phyloP scores from a whole-genome alignment of 2,329 filamentous ascomycete genomes.

The Exophiala aquamarina region DNA sequence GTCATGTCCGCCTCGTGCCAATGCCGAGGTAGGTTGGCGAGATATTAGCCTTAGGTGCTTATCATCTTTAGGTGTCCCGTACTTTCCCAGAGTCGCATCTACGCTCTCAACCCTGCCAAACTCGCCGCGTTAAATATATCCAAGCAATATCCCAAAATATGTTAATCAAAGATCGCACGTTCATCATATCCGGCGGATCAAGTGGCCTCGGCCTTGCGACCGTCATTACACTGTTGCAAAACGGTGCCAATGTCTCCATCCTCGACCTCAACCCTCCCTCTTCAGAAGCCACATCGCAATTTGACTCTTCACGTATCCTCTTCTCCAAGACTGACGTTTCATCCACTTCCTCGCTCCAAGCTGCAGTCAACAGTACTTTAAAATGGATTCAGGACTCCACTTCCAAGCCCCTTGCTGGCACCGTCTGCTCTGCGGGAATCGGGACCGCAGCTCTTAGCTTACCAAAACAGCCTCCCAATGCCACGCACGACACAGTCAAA shows the following conservation, averaged over 20 bases:
- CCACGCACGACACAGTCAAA: conserved; percentile 19
- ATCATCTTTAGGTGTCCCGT: too few species aligned
- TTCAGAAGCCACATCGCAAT: conserved; percentile 5
- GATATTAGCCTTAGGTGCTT: too few species aligned
- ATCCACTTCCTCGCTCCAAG: conserved; percentile 25
- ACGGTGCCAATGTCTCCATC: conserved; percentile 29
- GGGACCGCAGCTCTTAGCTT: conserved; percentile 24
- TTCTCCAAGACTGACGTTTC: conserved; percentile 30
- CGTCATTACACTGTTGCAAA: conserved; percentile 20
- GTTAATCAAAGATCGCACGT: conserved; percentile 28
- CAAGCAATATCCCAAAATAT: conserved; percentile 13
- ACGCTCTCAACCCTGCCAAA: too few species aligned
- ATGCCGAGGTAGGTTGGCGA: too few species aligned
- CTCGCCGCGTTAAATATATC: too few species aligned
- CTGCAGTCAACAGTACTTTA: conserved; percentile 24
- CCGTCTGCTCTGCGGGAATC: conserved; percentile 27
- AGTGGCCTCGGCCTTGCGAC: conserved; percentile 29
- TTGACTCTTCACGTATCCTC: conserved; percentile 27
- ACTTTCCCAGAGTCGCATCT: too few species aligned
- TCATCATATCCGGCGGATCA: conserved; percentile 23
- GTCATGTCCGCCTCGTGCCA: too few species aligned
- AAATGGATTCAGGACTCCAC: conserved; percentile 22
- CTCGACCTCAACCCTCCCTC: conserved; percentile 30
- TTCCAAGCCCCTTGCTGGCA: conserved; percentile 25
- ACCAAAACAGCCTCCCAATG: conserved; percentile 21